A percentile compares a stretch with the other conserved stretches of the same genome.
Evolutionary conservation across 106 monocot genomes (phyloP).

Genomic region (Vanilla planifolia): DNA sequence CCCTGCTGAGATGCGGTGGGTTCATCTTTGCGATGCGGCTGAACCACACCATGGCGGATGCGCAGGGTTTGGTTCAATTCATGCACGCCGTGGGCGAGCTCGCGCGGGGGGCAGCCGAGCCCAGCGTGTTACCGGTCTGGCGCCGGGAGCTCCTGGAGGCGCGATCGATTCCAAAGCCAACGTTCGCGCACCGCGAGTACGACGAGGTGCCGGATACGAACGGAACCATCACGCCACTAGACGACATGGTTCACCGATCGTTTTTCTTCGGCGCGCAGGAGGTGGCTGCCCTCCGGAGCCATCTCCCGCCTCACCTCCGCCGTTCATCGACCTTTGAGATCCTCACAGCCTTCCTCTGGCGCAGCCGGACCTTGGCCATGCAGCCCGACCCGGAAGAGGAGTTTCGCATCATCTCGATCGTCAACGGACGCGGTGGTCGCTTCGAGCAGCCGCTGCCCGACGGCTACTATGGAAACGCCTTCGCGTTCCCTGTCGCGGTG

Average conservation of each 20-base stretch:
- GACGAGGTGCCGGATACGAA: slow-evolving; percentile 1
- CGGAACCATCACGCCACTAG: slow-evolving; percentile 8
- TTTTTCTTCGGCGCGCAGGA: slow-evolving; percentile 47
- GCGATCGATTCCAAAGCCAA: slow-evolving; percentile 9
- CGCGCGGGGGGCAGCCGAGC: slow-evolving; percentile 14
- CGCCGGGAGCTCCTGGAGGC: slow-evolving; percentile 16
- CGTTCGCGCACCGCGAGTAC: slow-evolving; percentile 29
- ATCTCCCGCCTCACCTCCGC: slow-evolving; percentile 14
- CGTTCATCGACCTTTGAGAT: slow-evolving; percentile 24
- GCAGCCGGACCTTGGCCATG: slow-evolving; percentile 22
- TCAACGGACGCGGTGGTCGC: slow-evolving; percentile 27
- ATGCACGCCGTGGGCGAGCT: slow-evolving; percentile 30
- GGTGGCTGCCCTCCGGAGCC: slow-evolving; percentile 15
- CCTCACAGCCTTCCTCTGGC: slow-evolving; percentile 33
- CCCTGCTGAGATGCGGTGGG: slow-evolving; percentile 51
- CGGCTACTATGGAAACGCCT: slow-evolving; percentile 75
- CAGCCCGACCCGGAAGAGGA: slow-evolving; percentile 16
- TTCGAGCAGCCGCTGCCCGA: slow-evolving; percentile 16
- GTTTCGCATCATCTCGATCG: slow-evolving; percentile 39
- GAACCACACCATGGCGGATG: slow-evolving; percentile 67
- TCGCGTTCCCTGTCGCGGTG: slow-evolving; percentile 42
- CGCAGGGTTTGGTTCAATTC: slow-evolving; percentile 34
- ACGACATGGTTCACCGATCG: slow-evolving; percentile 16
- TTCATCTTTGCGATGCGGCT: slow-evolving; percentile 52
- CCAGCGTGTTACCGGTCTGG: slow-evolving; percentile 24